Base-by-base conservation (phyloP, 306 rosid genomes). In the Fagus crenata region DNA sequence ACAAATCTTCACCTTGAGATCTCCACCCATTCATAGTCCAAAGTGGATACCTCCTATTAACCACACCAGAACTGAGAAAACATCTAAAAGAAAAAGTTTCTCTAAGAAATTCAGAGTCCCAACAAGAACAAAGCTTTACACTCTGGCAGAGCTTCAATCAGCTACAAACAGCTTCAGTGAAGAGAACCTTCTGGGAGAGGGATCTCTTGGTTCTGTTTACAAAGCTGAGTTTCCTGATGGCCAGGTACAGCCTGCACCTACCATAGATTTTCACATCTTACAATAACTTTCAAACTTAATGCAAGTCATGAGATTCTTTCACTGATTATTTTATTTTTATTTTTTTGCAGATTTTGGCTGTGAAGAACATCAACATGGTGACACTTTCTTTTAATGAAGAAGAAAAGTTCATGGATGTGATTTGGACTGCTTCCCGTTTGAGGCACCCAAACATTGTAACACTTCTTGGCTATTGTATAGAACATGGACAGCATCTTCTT, bases 171-270 rank as follows among this genome's bases (percentile, higher is more conserved):
- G 86, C 86, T 92, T 92, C 77, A 78, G 78, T 17, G 88, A 85
- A 86, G 84, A 85, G 42, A 89, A 86, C 49, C 87, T 91, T 84
- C 82, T 96, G 7, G 99, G 98, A 15, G 93, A 89, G 71, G 99
- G 99, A 67, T 88, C 96, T 72, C 93, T 96, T 63, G 99, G 99
- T 74, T 83, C 93, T 13, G 93, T 92, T 81, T 96, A 88, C 84
- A 96, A 85, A 82, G 98, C 97, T 35, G 87, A 86, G 81, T 88
- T 92, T 84, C 90, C 96, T 49, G 88, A 91, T 81, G 96, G 90
- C 72, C 90, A 87, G 79, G 99, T 92, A 88, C 54, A 69, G 72
- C 56, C 81, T 65, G 51, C 78, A 68, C 42, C 31, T 13, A 6
- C 33, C 58, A 68, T 54, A 6, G 8, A 35, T 54, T 64, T 4